phyloP scores from a whole-genome alignment of 495 filamentous ascomycete genomes.

The Aspergillus ellipticus region DNA sequence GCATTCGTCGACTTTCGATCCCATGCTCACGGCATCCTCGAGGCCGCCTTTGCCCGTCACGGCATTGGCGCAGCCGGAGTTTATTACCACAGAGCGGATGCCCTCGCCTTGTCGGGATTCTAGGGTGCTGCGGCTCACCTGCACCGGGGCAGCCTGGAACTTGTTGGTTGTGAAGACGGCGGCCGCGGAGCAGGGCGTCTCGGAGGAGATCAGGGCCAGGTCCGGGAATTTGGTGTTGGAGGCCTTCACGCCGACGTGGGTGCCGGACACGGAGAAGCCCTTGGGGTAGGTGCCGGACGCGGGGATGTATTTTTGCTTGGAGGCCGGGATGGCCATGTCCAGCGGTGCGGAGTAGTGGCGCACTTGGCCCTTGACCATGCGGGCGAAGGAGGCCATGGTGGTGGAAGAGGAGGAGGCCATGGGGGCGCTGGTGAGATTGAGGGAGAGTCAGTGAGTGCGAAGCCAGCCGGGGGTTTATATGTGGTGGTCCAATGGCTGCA shows the following conservation, averaged over 20 bases:
- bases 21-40: slow-evolving; percentile 87
- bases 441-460: background rate
- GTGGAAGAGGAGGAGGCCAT: slow-evolving; percentile 27
- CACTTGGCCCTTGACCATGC: slow-evolving; percentile 44
- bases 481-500: background rate
- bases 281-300: slow-evolving; percentile 79
- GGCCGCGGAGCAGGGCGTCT: slow-evolving; percentile 83
- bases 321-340: slow-evolving; percentile 59
- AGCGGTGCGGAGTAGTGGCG: slow-evolving; percentile 60
- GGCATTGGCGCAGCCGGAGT: slow-evolving; percentile 96
- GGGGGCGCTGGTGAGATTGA: slow-evolving; percentile 3
- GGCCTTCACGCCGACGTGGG: slow-evolving; percentile 90
- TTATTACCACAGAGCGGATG: slow-evolving; percentile 80
- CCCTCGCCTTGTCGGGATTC: slow-evolving; percentile 61
- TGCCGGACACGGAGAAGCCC: slow-evolving; percentile 83
- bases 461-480: background rate
- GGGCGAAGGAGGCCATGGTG: slow-evolving; percentile 35
- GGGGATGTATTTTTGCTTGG: slow-evolving; percentile 86
- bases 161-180: slow-evolving; percentile 98
- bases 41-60: slow-evolving; percentile 90
- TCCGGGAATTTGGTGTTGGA: slow-evolving; percentile 86
- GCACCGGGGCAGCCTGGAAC: slow-evolving; percentile 94
- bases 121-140: slow-evolving; percentile 71
- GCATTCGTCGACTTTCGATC: slow-evolving; percentile 66
- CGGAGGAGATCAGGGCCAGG: slow-evolving; percentile 82